These are phyloP conservation scores for Solanum neorickii DNA, from an alignment of 257 asterid genomes.

Conservation along the genomic window DNA sequence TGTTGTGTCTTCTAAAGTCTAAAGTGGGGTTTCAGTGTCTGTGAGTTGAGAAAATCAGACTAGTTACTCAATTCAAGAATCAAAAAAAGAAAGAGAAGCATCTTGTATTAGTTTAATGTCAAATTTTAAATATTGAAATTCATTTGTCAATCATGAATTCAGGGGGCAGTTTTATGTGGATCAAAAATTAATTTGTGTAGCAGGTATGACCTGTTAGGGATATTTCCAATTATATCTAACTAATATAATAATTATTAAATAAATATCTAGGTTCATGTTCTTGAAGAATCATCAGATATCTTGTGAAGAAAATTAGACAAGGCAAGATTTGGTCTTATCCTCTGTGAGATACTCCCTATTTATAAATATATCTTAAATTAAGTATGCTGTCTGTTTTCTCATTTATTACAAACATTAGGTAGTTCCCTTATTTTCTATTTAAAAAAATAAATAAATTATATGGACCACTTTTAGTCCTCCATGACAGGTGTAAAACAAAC, in stretches of 20 bases:
- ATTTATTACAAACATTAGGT: constrained; percentile 8
- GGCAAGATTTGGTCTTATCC: constrained; percentile 17
- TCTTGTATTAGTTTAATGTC: not conserved
- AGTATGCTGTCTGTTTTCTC: constrained; percentile 5
- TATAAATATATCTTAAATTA: not conserved
- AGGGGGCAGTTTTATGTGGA: not conserved
- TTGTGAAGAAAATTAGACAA: not conserved
- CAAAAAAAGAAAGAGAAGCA: not conserved
- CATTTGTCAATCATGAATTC: not conserved
- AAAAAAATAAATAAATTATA: not conserved
- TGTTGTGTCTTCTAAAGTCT: not conserved
- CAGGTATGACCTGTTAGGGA: constrained; percentile 2
- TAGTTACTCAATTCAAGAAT: not conserved
- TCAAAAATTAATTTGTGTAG: not conserved
- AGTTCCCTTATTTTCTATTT: not conserved
- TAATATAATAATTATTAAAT: not conserved
- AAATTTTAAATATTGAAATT: not conserved
- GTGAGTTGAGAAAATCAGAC: not conserved
- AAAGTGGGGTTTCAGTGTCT: not conserved
- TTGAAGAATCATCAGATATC: not conserved
- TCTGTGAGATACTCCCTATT: not conserved
- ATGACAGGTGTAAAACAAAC: not conserved
- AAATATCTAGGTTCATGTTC: not conserved
- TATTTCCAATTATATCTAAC: not conserved
- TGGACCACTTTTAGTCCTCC: not conserved